Evolutionary conservation across 2,329 filamentous ascomycete species (phyloP), one percentile per base, ranked within the genome.

Genomic region (Intubia oerlemansii): DNA sequence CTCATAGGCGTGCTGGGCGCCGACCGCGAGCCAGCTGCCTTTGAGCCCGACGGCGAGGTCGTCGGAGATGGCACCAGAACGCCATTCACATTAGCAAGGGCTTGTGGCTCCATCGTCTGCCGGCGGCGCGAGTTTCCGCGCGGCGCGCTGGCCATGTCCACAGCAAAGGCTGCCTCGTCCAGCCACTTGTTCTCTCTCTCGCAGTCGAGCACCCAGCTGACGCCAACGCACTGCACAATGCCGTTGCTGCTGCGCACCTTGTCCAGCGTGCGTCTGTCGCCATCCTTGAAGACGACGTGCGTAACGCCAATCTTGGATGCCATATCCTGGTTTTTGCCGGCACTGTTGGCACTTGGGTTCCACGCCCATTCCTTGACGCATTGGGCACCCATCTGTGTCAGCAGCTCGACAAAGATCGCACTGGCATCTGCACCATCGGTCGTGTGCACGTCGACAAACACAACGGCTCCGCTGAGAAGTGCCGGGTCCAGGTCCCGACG

Each of bases 261-360:
- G 44, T 90, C 74, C 38, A 92, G 51, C 1, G 81, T 91, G 16
- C 73, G 61, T 42, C 74, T 72, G 24, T 71, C 71, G 25, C 82
- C 82, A 43, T 91, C 82, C 47, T 91, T 92, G 57, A 72, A 92
- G 6, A 92, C 68, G 7, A 92, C 77, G 43, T 92, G 82, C 0
- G 81, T 91, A 41, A 91, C 79, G 5, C 73, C 76, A 34, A 80
- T 55, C 44, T 69, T 75, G 24, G 48, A 45, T 10, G 29, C 24
- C 5, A 10, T 10, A 9, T 25, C 24, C 10, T 58, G 54, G n/a
- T n/a, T n/a, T n/a, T n/a, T n/a, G n/a, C n/a, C n/a, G n/a, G n/a
- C n/a, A n/a, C n/a, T n/a, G n/a, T n/a, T n/a, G 20, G 33, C 49
- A 6, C n/a, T n/a, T 8, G 68, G 66, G 42, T 73, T 74, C 73